Base-by-base conservation (phyloP, 2,329 filamentous ascomycete species). In the Aspergillus aculeatinus region DNA sequence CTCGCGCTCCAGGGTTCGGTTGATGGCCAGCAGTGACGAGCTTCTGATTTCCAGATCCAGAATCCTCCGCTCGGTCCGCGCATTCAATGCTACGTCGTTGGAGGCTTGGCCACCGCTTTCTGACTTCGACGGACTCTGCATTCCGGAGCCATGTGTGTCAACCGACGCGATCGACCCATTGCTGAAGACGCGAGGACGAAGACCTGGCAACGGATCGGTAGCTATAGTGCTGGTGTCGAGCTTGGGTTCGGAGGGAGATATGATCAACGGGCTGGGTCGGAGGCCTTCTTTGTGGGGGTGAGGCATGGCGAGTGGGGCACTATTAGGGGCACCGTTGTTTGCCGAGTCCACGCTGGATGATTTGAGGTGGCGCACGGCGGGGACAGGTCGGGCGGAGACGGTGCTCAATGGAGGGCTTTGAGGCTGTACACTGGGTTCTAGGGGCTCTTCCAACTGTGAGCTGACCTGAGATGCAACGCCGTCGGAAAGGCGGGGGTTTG, bases 41-140 rank as follows among this genome's bases (percentile, higher is more conserved):
- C 99, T 99, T 58, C 90, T 96, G 64, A 99, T 99, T 73, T 99
- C 92, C 5, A 99, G 81, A 73, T 99, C 95, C 66, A 98, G 85
- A 1, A 99, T 93, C 79, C 98, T 99, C 62, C 95, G 87, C 76
- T 98, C 95, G 39, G 92, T 86, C 31, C 95, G 86, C 14, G 95
- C 95, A 72, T 92, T 95, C n/a, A 89, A 85, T 11, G 95, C 92
- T 6, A 92, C 82, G 61, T 96, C 92, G 63, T 89, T 80, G 7
- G 86, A 82, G 58, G 89, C 76, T 12, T 12, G 39, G 3, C 39
- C 39, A 6, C 82, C 71, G 1, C 68, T 70, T 63, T 81, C 74
- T 70, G 72, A 62, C 69, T 74, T 67, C 77, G 78, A 31, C 73
- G 80, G 51, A 81, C 81, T 73, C 84, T 90, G 68, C 19, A 86